phyloP scores from a whole-genome alignment of 2,329 filamentous ascomycete genomes.

The Catunica adiposa region DNA sequence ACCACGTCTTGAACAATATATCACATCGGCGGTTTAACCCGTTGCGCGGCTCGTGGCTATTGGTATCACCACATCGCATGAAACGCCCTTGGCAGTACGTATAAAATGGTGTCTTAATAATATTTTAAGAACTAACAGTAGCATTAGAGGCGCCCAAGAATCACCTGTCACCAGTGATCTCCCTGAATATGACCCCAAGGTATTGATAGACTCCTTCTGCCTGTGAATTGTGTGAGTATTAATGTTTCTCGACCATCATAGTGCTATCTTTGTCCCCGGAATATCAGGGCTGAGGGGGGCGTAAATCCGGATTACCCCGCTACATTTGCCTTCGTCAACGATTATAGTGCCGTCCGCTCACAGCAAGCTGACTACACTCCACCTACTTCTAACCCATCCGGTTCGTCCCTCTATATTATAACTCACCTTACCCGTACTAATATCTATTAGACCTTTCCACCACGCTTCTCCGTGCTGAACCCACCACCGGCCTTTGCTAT shows the following conservation, averaged over 20 bases:
- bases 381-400: conserved; percentile 18
- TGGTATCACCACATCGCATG: conserved; percentile 89
- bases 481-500: conserved; percentile 90
- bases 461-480: conserved; percentile 62
- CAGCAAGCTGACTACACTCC: conserved; percentile 59
- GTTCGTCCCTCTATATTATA: conserved; percentile 25
- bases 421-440: background rate
- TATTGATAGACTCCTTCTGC: no score
- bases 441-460: conserved; percentile 47
- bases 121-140: background rate
- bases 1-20: conserved; percentile 78
- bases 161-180: conserved; percentile 48
- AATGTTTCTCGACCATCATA: conserved; percentile 21
- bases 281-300: conserved; percentile 74
- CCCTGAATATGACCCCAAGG: conserved; percentile 66
- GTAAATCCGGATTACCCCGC: conserved; percentile 69
- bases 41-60: conserved; percentile 73
- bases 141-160: conserved; percentile 57
- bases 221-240: no score
- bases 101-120: background rate
- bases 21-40: conserved; percentile 91
- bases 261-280: conserved; percentile 91
- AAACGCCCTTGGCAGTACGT: conserved; percentile 98
- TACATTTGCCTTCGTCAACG: conserved; percentile 92
- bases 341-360: conserved; percentile 94